Evolutionary conservation across 768 basidiomycete genomes (phyloP), one percentile per base, ranked within the genome.

Genomic region (Paxillus involutus): DNA sequence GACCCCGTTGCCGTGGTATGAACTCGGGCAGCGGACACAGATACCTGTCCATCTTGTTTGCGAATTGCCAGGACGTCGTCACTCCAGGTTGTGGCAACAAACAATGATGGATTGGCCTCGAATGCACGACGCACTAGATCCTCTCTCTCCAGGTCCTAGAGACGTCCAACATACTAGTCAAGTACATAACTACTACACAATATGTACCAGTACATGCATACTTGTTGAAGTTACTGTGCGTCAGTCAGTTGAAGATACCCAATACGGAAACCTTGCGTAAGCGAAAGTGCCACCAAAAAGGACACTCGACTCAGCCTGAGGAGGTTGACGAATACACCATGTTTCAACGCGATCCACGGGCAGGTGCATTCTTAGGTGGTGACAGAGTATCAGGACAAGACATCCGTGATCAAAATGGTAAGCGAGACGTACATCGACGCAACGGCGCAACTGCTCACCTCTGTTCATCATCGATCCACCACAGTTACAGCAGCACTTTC

Each of bases 371-470:
- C 71, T 77, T 98, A 16, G 95, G 95, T 51, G 96, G 96, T 26
- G 91, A 96, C 74, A 80, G 95, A 64, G 86, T 94, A 16, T 90
- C 91, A 60, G 95, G 96, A 4, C 94, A 95, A 69, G 96, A 97
- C 69, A 91, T 98, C 53, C 83, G 95, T 58, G 94, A 97, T 75
- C 93, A 95, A 74, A 96, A 97, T 88, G 94, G 94, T 93, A 61
- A 59, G 69, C 44, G 14, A 14, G 10, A n/a, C 41, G 8, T 4
- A 13, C 41, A 30, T 57, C 49, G 42, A 52, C 37, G 8, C 42
- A 29, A 32, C 55, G 24, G 32, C 32, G 21, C 24, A 26, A n/a
- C 39, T 21, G 24, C 24, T 60, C 40, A 35, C 44, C 52, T 11
- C 40, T 21, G 16, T 19, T 16, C 39, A 16, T 40, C 48, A 52